Conservation (phyloP, 2,329 filamentous ascomycete species). For the Thielaviopsis punctulata region DNA sequence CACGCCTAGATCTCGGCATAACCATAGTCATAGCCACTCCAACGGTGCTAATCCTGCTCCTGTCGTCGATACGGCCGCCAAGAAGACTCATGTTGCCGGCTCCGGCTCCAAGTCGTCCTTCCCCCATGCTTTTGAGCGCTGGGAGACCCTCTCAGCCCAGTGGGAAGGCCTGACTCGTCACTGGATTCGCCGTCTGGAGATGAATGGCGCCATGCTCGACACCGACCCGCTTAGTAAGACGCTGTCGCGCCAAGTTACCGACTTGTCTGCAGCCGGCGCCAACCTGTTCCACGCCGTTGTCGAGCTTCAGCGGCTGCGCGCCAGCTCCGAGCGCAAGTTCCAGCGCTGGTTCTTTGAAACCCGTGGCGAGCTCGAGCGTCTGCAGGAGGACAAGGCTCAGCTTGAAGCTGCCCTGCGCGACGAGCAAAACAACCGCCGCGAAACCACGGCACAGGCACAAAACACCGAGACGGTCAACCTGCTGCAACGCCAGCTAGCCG, state of each 20-base stretch:
- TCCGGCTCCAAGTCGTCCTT: conserved; percentile 43
- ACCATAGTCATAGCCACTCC: conserved; percentile 15
- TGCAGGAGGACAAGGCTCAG: conserved; percentile 65
- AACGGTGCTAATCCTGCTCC: conserved; percentile 13
- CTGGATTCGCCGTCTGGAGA: conserved; percentile 85
- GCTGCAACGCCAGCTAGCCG: conserved; percentile 60
- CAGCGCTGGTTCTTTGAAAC: conserved; percentile 98
- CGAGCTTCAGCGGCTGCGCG: conserved; percentile 80
- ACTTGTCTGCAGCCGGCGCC: conserved; percentile 89
- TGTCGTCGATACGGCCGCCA: conserved; percentile 14
- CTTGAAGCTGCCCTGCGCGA: conserved; percentile 59
- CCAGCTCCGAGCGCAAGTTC: conserved; percentile 92
- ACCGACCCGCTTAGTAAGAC: conserved; percentile 72
- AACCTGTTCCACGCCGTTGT: conserved; percentile 97
- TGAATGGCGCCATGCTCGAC: conserved; percentile 73
- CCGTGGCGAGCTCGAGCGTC: conserved; percentile 67
- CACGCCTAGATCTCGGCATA: conserved; percentile 10
- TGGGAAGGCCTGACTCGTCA: conserved; percentile 97
- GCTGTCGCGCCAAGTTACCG: conserved; percentile 82
- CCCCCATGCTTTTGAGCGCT: conserved; percentile 91
- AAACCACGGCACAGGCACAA: conserved; percentile 33
- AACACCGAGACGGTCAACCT: conserved; percentile 12
- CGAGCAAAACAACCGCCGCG: conserved; percentile 57
- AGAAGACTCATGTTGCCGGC: conserved; percentile 24
- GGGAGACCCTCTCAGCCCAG: conserved; percentile 91